Evolutionary conservation across 108 stramenopile genomes (phyloP), one percentile per base, ranked within the genome.

Genomic region (Parmales sp.): DNA sequence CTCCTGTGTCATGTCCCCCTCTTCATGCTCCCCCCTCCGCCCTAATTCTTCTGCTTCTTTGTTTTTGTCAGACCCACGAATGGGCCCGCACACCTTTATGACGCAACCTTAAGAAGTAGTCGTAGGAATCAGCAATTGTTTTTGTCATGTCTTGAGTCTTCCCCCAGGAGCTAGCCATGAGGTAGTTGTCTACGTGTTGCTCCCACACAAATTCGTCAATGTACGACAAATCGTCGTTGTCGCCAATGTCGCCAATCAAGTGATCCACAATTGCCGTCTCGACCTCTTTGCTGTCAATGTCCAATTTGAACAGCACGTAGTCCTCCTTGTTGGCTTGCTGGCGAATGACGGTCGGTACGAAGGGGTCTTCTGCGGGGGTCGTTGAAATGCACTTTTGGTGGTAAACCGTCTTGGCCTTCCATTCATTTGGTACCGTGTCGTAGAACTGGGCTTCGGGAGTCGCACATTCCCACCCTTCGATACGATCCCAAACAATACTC

Each of bases 131-230:
- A 4, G 6, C 8, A 13, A 64, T 31, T 13, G 11, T 31, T 20
- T 8, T 64, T 13, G 63, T 64, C 36, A 5, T 37, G 36, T 64
- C 63, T 20, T 36, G 7, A 4, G 34, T n/a, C 5, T 64, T 8
- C 8, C 63, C 63, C 63, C 63, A 64, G n/a, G 6, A 7, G 11
- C n/a, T 9, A 3, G 13, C 7, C 34, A 64, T 31, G 6, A 64
- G 25, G 36, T 64, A 64, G 37, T 64, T 64, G 63, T 37, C 28
- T 36, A 37, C 63, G 36, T 64, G 63, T 6, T 64, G 63, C 63
- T 64, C 63, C 63, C 63, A 64, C 7, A 64, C 22, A n/a, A 64
- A 64, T 34, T 64, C 63, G n/a, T 64, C 63, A 36, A 64, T n/a
- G 63, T 64, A 64, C 6, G 29, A 26, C 4, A 37, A 13, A 20